Evolutionary conservation across 2,329 filamentous ascomycete species (phyloP).

Genomic region (Neofusicoccum cordaticola): DNA sequence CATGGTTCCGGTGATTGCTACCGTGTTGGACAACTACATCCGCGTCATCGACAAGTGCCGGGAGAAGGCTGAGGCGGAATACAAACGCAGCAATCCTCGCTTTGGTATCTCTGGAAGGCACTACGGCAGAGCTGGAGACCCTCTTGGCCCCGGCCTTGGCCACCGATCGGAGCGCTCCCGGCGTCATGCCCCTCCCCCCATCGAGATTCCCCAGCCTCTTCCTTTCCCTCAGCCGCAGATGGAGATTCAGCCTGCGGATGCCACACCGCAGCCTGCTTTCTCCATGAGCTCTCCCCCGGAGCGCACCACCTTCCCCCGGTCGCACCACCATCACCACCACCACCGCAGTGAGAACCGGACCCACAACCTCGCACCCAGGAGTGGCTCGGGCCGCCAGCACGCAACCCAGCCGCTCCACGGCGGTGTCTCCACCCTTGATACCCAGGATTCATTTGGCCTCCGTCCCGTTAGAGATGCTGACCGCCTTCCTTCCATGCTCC

Average conservation of each 20-base stretch:
- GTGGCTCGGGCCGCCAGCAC: conserved; percentile 21
- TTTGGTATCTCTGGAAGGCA: conserved; percentile 38
- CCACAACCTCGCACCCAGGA: conserved; percentile 21
- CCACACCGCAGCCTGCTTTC: conserved; percentile 61
- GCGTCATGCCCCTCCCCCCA: conserved; percentile 79
- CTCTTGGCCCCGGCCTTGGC: conserved; percentile 31
- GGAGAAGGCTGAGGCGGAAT: conserved; percentile 78
- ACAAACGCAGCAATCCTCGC: conserved; percentile 56
- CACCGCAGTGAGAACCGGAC: conserved; percentile 48
- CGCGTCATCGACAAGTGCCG: conserved; percentile 90
- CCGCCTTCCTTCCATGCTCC: conserved; percentile 80
- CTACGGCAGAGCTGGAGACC: conserved; percentile 41
- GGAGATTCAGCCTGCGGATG: conserved; percentile 56
- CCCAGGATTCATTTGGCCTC: conserved; percentile 67
- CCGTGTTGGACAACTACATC: conserved; percentile 97
- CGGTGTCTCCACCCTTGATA: conserved; percentile 65
- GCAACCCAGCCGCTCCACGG: conserved; percentile 49
- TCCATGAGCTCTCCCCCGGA: conserved; percentile 70
- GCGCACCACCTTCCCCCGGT: conserved; percentile 61
- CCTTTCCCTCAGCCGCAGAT: conserved; percentile 45
- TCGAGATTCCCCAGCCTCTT: conserved; percentile 68
- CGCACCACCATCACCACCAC: conserved; percentile 51
- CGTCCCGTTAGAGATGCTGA: conserved; percentile 79
- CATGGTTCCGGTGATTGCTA: conserved; percentile 98
- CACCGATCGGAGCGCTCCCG: conserved; percentile 50